Evolutionary conservation across 2,329 filamentous ascomycete genomes (phyloP).

Genomic region (Leptosphaerulina australis): DNA sequence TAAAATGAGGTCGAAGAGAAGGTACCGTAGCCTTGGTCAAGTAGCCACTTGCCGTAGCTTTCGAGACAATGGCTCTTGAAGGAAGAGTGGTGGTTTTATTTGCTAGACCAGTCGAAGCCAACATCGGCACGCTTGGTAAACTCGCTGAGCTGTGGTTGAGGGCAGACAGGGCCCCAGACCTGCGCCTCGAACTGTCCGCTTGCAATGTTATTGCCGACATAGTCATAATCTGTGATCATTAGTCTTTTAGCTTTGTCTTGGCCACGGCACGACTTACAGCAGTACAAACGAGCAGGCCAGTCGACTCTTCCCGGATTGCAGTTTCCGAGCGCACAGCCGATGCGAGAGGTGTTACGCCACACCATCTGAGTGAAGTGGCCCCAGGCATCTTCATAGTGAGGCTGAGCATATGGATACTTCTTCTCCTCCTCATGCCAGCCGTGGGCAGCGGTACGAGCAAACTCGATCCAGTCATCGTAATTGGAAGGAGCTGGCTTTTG

Average conservation of each 20-base stretch:
- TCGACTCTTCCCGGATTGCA: constrained; percentile 28
- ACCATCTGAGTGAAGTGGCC: constrained; percentile 51
- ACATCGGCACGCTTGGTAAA: constrained; percentile 22
- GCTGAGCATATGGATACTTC: constrained; percentile 44
- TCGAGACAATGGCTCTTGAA: background rate
- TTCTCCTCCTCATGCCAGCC: constrained; percentile 47
- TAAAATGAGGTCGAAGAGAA: background rate
- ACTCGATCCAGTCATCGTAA: constrained; percentile 39
- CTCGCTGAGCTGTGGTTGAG: constrained; percentile 28
- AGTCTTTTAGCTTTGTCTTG: constrained; percentile 3
- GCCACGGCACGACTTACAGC: constrained; percentile 37
- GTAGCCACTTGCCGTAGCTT: background rate
- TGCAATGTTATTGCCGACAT: constrained; percentile 42
- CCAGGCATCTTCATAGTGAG: constrained; percentile 36
- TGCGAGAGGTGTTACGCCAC: constrained; percentile 44
- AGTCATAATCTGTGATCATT: constrained; percentile 39
- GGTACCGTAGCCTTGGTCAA: too few species aligned
- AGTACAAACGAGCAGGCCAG: constrained; percentile 44
- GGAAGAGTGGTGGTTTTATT: too few species aligned
- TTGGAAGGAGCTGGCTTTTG: constrained; percentile 28
- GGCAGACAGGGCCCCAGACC: constrained; percentile 42
- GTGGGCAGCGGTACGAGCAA: constrained; percentile 37
- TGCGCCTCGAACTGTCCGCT: constrained; percentile 37
- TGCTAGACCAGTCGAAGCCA: constrained; percentile 27
- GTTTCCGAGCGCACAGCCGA: constrained; percentile 45